These are phyloP conservation scores for Ganoderma leucocontextum DNA, from an alignment of 1,284 basidiomycete genomes.

Conservation along the genomic window DNA sequence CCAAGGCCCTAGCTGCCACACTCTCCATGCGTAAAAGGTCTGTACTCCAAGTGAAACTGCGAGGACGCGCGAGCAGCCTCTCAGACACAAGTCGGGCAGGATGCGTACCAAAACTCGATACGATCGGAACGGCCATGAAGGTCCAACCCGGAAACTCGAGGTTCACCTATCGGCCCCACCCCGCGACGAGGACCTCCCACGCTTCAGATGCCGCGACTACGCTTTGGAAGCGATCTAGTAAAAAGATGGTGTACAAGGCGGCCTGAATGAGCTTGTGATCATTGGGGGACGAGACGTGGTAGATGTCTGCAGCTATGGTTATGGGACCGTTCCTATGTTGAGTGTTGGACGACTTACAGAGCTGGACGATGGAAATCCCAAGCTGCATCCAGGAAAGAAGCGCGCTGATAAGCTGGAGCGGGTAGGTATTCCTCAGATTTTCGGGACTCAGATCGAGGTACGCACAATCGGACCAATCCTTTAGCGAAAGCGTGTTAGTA, in stretches of 20 bases:
- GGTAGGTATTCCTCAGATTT: background rate
- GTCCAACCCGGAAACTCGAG: constrained; percentile 17
- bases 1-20: constrained; percentile 23
- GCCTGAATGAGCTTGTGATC: constrained; percentile 19
- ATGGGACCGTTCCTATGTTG: background rate
- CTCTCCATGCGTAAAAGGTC: constrained; percentile 28
- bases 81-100: background rate
- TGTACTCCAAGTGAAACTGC: constrained; percentile 27
- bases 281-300: constrained; percentile 21
- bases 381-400: constrained; percentile 20
- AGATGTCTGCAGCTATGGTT: constrained; percentile 16
- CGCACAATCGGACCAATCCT: constrained; percentile 15
- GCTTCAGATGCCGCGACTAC: constrained; percentile 12
- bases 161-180: constrained; percentile 12
- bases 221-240: constrained; percentile 24
- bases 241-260: constrained; percentile 21
- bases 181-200: constrained; percentile 13
- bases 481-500: background rate
- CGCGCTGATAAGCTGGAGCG: constrained; percentile 8
- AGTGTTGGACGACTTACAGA: constrained; percentile 14
- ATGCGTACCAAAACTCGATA: constrained; percentile 15
- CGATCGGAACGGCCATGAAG: constrained; percentile 14
- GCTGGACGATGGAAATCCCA: constrained; percentile 27
- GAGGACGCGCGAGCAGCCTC: background rate
- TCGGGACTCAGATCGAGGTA: background rate